Base-by-base conservation (phyloP, 2,329 filamentous ascomycete species). In the Aspergillus phoenicis region DNA sequence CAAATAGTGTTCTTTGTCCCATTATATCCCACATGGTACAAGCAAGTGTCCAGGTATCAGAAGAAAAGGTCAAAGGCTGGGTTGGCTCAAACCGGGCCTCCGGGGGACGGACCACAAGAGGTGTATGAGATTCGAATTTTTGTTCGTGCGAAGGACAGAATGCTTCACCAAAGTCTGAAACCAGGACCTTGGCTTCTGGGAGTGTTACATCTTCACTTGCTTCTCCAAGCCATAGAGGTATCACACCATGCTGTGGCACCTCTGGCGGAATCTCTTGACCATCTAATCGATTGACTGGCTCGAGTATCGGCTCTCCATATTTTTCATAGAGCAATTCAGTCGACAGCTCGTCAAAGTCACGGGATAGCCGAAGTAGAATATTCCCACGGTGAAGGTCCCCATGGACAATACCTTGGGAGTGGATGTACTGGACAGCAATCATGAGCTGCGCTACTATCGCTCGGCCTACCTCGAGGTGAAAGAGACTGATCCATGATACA, bases 131-230 rank as follows among this genome's bases (percentile, higher is more conserved):
- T 8, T 51, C 38, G 26, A 58, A 65, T 52, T 30, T 63, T 36
- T 57, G n/a, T 48, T 64, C 63, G 36, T 39, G 45, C 30, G 45
- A 33, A n/a, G 61, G 66, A 20, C 58, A 60, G 58, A 69, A 73
- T 30, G 70, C 58, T 58, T 73, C 62, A 48, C 68, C 68, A 62
- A 73, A 75, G 56, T 73, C 71, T 60, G 63, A 22, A 57, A 74
- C 17, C 17, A 17, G 17, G 63, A 28, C 68, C 8, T 47, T 62
- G 33, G 68, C 58, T 49, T 74, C 68, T 45, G 62, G 36, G 8
- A 70, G 64, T 24, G 60, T 58, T 24, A 73, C 56, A 13, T 71
- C 58, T 45, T 74, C 60, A 60, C 68, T 70, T 13, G 60, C 13
- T 60, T 62, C 30, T 2, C 65, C 65, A 26, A 69, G 53, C 63